phyloP scores from a whole-genome alignment of 2,329 filamentous ascomycete genomes.

The Aspergillus ustus region DNA sequence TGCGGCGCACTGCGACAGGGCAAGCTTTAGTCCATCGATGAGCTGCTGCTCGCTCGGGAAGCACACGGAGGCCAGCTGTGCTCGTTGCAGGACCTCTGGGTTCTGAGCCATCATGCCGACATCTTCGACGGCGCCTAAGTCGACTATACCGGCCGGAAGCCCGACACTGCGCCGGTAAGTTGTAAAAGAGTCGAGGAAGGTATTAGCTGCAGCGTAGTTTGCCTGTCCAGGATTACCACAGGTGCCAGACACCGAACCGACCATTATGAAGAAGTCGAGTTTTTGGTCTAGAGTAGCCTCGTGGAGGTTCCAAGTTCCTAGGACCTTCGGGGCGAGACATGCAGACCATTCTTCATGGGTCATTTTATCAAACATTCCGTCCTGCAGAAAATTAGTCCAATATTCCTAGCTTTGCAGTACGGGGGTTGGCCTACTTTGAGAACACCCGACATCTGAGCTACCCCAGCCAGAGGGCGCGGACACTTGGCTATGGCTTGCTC shows the following conservation, averaged over 20 bases:
- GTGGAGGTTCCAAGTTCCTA: conserved; percentile 24
- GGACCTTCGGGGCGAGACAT: conserved; percentile 15
- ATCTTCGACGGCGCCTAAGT: conserved; percentile 31
- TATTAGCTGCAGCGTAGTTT: conserved; percentile 31
- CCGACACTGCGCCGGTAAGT: conserved; percentile 28
- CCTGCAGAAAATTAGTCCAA: not conserved
- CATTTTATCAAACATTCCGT: conserved; percentile 11
- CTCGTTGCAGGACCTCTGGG: not conserved
- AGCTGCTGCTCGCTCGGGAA: conserved; percentile 8
- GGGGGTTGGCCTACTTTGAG: conserved; percentile 10
- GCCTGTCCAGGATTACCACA: conserved; percentile 43
- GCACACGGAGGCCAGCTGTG: not conserved
- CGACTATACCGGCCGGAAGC: conserved; percentile 13
- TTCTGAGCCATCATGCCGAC: conserved; percentile 21
- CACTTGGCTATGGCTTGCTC: conserved; percentile 3
- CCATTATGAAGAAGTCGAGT: conserved; percentile 19
- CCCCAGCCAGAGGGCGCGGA: conserved; percentile 16
- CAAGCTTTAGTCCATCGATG: not conserved
- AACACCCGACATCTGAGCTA: conserved; percentile 25
- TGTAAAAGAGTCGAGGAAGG: conserved; percentile 26
- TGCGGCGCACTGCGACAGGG: not conserved
- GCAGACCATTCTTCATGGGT: conserved; percentile 15
- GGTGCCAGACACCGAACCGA: conserved; percentile 29
- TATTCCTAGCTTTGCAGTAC: not conserved
- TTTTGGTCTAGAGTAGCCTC: not conserved